phyloP scores from a whole-genome alignment of 805 yeast genomes.

The Nakazawaea anatomiae region DNA sequence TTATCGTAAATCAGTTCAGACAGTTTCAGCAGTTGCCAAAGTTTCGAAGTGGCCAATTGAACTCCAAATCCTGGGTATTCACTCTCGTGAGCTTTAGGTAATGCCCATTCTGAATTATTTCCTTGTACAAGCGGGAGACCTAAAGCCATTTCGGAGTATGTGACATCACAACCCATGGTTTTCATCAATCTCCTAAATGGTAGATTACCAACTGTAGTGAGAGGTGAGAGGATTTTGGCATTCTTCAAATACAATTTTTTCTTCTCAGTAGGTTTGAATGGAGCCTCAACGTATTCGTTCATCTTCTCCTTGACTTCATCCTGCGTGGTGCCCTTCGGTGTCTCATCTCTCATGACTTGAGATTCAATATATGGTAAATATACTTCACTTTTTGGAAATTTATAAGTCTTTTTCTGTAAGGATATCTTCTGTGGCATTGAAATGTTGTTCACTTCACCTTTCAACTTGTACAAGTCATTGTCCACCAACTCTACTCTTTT shows the following conservation, averaged over 20 bases:
- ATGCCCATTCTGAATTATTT: slow-evolving; percentile 93
- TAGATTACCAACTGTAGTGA: slow-evolving; percentile 95
- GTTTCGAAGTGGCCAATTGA: slow-evolving; percentile 86
- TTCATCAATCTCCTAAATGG: slow-evolving; percentile 94
- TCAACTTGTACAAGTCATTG: slow-evolving; percentile 29
- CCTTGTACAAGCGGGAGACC: slow-evolving; percentile 84
- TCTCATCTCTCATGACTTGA: slow-evolving; percentile 34
- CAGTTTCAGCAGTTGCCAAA: slow-evolving; percentile 91
- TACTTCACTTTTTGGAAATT: slow-evolving; percentile 49
- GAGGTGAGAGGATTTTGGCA: slow-evolving; percentile 88
- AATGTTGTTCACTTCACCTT: slow-evolving; percentile 62
- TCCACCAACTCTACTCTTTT: slow-evolving; percentile 24
- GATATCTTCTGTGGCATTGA: slow-evolving; percentile 35
- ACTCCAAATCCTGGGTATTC: slow-evolving; percentile 91
- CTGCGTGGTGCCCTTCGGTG: slow-evolving; percentile 15
- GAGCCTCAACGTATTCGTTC: slow-evolving; percentile 65
- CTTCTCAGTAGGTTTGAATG: slow-evolving; percentile 78
- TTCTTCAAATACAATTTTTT: slow-evolving; percentile 57
- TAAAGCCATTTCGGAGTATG: slow-evolving; percentile 95
- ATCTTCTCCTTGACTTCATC: slow-evolving; percentile 27
- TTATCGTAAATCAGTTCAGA: slow-evolving; percentile 68
- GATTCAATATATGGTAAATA: slow-evolving; percentile 63
- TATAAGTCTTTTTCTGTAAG: slow-evolving; percentile 58
- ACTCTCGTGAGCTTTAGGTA: slow-evolving; percentile 77
- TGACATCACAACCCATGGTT: slow-evolving; percentile 83